Evolutionary conservation across 169 alveolate genomes (phyloP).

Genomic region (Ichthyophthirius multifiliis): DNA sequence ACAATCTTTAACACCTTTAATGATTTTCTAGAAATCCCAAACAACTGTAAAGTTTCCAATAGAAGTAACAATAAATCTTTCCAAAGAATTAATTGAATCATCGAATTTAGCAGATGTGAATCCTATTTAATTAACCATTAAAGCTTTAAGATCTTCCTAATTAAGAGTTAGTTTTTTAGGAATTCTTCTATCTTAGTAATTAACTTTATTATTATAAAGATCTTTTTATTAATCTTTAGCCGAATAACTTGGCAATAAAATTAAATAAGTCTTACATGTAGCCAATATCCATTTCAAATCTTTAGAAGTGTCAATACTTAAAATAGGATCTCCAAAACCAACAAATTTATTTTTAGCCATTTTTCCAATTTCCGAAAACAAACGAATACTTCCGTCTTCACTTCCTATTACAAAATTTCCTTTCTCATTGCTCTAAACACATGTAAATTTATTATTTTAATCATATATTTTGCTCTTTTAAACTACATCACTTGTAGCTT

Average conservation of each 20-base stretch:
- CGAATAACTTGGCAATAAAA: constrained; percentile 31
- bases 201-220: constrained; percentile 15
- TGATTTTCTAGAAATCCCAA: constrained; percentile 48
- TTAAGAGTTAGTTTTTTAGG: constrained; percentile 43
- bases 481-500: neutral
- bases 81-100: constrained; percentile 21
- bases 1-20: constrained; percentile 31
- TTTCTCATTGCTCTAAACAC: constrained; percentile 29
- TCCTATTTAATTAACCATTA: constrained; percentile 23
- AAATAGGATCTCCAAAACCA: constrained; percentile 6
- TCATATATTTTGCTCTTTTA: neutral
- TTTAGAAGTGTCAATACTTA: neutral
- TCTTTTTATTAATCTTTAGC: constrained; percentile 31
- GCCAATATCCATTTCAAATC: constrained; percentile 46
- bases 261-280: constrained; percentile 51
- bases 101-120: constrained; percentile 57
- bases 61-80: constrained; percentile 39
- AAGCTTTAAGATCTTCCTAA: constrained; percentile 29
- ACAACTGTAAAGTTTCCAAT: constrained; percentile 45
- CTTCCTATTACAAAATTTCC: constrained; percentile 43
- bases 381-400: constrained; percentile 37
- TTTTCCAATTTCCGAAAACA: constrained; percentile 39
- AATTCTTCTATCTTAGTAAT: constrained; percentile 22
- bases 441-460: constrained; percentile 16
- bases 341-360: constrained; percentile 10